Evolutionary conservation across 139 green algal genomes (phyloP).

Genomic region (Chlorella sp.): DNA sequence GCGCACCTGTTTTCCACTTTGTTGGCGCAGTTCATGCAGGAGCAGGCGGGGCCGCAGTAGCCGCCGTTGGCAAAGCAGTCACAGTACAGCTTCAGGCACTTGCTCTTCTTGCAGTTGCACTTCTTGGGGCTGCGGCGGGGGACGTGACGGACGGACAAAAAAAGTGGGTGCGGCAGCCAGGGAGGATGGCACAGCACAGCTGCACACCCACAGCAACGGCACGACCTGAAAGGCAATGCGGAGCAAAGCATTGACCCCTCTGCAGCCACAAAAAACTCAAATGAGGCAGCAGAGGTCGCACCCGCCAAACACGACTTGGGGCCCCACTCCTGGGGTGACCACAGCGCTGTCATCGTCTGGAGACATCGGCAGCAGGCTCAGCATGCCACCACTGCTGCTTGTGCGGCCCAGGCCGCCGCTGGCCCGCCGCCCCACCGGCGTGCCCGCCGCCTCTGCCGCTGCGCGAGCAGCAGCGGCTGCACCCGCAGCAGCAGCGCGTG

Average conservation of each 20-base stretch:
- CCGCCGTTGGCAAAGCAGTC: conserved; percentile 81
- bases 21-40: conserved; percentile 76
- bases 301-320: not conserved
- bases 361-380: not conserved
- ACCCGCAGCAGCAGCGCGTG: conserved; percentile 27
- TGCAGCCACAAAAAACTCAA: not conserved
- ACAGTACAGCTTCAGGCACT: conserved; percentile 94
- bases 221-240: not conserved
- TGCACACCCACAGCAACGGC: too few relatives aligned
- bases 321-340: too few relatives aligned
- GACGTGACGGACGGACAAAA: not conserved
- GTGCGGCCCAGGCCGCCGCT: not conserved
- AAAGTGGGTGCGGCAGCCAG: too few relatives aligned
- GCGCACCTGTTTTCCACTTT: conserved; percentile 52
- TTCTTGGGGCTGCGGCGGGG: conserved; percentile 25
- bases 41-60: conserved; percentile 73
- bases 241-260: too few relatives aligned
- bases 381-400: not conserved
- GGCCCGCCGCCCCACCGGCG: conserved; percentile 3
- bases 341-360: not conserved
- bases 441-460: conserved; percentile 12
- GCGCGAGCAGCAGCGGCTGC: conserved; percentile 20
- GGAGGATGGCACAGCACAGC: not conserved
- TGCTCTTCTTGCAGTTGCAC: conserved; percentile 92
- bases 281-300: not conserved